phyloP scores from a whole-genome alignment of 2,329 filamentous ascomycete species.

The Orbilia blumenaviensis region DNA sequence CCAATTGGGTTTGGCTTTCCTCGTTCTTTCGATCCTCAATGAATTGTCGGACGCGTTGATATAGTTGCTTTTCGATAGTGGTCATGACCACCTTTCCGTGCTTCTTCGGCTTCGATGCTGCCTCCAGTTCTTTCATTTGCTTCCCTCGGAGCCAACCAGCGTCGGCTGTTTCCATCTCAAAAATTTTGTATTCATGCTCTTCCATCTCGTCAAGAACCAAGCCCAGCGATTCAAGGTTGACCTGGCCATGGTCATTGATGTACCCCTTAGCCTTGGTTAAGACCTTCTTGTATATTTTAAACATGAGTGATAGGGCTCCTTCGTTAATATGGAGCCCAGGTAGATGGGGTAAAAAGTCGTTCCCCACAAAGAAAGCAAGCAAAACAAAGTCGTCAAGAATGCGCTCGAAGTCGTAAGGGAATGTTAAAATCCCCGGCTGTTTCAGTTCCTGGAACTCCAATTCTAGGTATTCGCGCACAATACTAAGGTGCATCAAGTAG shows the following conservation, averaged over 20 bases:
- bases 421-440: constrained; percentile 73
- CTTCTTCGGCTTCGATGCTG: constrained; percentile 70
- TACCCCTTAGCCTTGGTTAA: constrained; percentile 89
- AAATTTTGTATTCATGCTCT: constrained; percentile 89
- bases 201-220: constrained; percentile 83
- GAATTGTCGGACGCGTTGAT: constrained; percentile 82
- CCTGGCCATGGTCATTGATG: constrained; percentile 92
- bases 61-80: constrained; percentile 80
- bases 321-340: constrained; percentile 98
- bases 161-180: constrained; percentile 88
- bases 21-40: constrained; percentile 67
- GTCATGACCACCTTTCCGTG: constrained; percentile 77
- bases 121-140: constrained; percentile 74
- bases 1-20: constrained; percentile 71
- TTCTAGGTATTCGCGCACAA: constrained; percentile 95
- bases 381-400: constrained; percentile 99
- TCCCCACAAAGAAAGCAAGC: constrained; percentile 99
- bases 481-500: constrained; percentile 94
- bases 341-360: constrained; percentile 97
- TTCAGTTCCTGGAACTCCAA: constrained; percentile 95
- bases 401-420: constrained; percentile 90
- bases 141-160: constrained; percentile 93
- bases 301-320: constrained; percentile 95
- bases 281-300: constrained; percentile 91
- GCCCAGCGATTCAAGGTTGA: constrained; percentile 82